Percentiles rank a stretch among this genome's conserved stretches.
Evolutionary conservation across 2,329 filamentous ascomycete species (phyloP).

Genomic region (Claviceps maximensis): DNA sequence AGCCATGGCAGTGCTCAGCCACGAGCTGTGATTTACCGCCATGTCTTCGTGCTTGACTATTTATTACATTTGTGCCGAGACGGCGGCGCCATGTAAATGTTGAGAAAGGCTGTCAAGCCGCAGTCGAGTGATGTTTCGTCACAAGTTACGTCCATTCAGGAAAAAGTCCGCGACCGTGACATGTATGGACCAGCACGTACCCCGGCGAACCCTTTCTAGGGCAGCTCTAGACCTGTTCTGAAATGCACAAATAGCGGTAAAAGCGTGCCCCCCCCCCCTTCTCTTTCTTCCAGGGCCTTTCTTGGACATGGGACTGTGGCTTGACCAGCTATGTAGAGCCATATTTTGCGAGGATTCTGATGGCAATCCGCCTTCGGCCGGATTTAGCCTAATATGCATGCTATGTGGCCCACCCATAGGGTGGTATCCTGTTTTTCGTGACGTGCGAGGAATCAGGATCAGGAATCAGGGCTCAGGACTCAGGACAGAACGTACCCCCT

Average conservation of each 20-base stretch:
- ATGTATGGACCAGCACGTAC: background rate
- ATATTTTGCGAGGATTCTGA: background rate
- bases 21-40: constrained; percentile 6
- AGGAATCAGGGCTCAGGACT: too few relatives aligned
- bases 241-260: background rate
- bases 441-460: background rate
- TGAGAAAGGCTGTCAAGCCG: background rate
- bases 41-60: background rate
- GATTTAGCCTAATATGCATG: background rate
- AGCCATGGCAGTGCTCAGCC: constrained; percentile 7
- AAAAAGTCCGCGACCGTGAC: background rate
- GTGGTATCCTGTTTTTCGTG: background rate
- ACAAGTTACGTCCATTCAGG: background rate
- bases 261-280: background rate
- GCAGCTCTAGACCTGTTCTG: background rate
- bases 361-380: background rate
- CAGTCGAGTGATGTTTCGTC: background rate
- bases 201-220: background rate
- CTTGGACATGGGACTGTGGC: background rate
- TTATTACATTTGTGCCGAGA: background rate
- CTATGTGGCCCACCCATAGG: background rate
- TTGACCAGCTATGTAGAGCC: background rate
- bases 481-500: background rate
- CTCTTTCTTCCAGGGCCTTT: background rate
- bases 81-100: constrained; percentile 1